Evolutionary conservation across 768 basidiomycete genomes (phyloP).

Genomic region (button mushroom (Agaricus bisporus)): DNA sequence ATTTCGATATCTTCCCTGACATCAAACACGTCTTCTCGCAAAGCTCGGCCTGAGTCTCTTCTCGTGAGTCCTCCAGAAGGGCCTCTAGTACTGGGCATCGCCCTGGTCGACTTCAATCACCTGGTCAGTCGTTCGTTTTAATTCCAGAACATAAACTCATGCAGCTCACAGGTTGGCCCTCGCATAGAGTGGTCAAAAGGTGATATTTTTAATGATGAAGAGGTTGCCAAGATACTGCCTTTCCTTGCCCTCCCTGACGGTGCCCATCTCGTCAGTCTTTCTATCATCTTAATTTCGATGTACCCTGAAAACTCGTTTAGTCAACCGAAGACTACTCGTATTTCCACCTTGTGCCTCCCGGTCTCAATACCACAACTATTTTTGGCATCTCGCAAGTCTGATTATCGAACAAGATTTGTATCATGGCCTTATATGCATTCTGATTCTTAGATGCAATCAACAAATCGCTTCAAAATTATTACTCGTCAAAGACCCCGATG

Average conservation of each 20-base stretch:
- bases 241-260: constrained; percentile 97
- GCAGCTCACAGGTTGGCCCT: constrained; percentile 69
- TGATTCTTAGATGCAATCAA: constrained; percentile 71
- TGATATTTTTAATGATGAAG: constrained; percentile 78
- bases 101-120: constrained; percentile 94
- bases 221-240: constrained; percentile 79
- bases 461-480: constrained; percentile 82
- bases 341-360: constrained; percentile 81
- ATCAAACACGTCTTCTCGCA: constrained; percentile 53
- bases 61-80: constrained; percentile 53
- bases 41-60: constrained; percentile 76
- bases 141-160: constrained; percentile 11
- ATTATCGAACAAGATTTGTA: neutral
- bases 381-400: constrained; percentile 91
- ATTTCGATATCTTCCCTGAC: constrained; percentile 59
- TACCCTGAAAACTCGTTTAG: constrained; percentile 27
- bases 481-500: constrained; percentile 72
- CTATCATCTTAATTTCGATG: neutral
- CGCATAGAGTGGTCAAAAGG: constrained; percentile 81
- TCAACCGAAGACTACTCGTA: constrained; percentile 94
- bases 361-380: constrained; percentile 68
- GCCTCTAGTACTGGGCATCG: constrained; percentile 77
- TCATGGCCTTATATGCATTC: constrained; percentile 8
- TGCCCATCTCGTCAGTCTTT: constrained; percentile 74
- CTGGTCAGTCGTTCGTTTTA: constrained; percentile 44